Percentiles rank a stretch among this genome's conserved stretches.
Evolutionary conservation across 176 grass and related monocot genomes (phyloP).

Genomic region (Canna indica): DNA sequence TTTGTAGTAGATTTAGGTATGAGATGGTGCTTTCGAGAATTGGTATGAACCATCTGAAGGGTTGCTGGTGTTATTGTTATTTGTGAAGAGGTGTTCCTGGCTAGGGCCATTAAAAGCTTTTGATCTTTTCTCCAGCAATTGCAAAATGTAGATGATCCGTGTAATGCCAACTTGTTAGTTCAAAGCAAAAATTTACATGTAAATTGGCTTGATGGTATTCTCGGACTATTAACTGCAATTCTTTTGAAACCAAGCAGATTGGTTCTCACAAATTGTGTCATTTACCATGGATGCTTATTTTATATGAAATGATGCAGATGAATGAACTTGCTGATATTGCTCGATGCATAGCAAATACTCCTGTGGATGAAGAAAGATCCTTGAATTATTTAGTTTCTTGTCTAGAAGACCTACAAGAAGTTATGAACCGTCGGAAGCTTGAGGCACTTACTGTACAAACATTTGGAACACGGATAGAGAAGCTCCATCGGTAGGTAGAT

Average conservation of each 20-base stretch:
- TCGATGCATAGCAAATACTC: constrained; percentile 78
- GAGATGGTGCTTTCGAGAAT: not conserved
- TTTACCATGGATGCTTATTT: not conserved
- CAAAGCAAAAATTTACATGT: not conserved
- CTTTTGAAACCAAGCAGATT: not conserved
- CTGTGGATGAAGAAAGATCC: constrained; percentile 83
- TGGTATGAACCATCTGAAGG: too few relatives aligned
- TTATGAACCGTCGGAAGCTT: constrained; percentile 76
- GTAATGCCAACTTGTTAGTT: too few relatives aligned
- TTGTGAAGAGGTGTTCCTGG: not conserved
- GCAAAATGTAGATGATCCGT: too few relatives aligned
- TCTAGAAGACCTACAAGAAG: constrained; percentile 98
- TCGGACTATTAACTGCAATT: not conserved
- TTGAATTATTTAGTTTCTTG: constrained; percentile 83
- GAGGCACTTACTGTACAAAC: constrained; percentile 95
- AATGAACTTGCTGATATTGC: constrained; percentile 97
- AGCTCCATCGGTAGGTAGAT: constrained; percentile 76
- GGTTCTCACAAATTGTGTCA: not conserved
- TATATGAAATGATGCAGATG: constrained; percentile 49
- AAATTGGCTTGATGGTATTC: not conserved
- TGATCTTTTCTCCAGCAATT: too few relatives aligned
- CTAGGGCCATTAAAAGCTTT: too few relatives aligned
- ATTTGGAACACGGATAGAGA: constrained; percentile 97
- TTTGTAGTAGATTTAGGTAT: not conserved
- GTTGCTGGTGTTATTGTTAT: not conserved